Conservation (phyloP, 1,284 basidiomycete genomes). For the Sporisorium graminicola region DNA sequence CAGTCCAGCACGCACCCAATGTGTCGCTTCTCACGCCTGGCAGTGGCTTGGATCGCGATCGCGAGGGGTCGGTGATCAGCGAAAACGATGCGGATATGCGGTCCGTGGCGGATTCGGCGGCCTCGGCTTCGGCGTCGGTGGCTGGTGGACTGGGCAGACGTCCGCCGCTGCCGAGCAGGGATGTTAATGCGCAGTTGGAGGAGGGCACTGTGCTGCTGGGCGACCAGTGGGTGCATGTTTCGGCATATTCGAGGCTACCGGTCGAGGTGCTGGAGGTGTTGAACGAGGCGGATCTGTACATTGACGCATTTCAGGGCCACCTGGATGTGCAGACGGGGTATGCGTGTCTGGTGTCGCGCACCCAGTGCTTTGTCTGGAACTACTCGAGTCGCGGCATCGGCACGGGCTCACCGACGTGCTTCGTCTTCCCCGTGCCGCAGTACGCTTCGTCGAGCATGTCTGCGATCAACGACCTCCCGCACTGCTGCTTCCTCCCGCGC, state of each 20-base stretch:
- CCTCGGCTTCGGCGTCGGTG: slow-evolving; percentile 21
- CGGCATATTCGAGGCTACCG: slow-evolving; percentile 50
- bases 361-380: slow-evolving; percentile 63
- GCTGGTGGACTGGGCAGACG: slow-evolving; percentile 10
- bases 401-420: slow-evolving; percentile 53
- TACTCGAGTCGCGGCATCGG: slow-evolving; percentile 52
- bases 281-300: slow-evolving; percentile 46
- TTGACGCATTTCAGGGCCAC: slow-evolving; percentile 49
- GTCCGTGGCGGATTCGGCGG: slow-evolving; percentile 27
- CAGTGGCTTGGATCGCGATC: slow-evolving; percentile 30
- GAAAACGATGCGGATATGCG: slow-evolving; percentile 40
- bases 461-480: slow-evolving; percentile 34
- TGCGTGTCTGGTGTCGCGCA: slow-evolving; percentile 55
- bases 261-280: slow-evolving; percentile 48
- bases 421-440: slow-evolving; percentile 47
- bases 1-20: slow-evolving; percentile 24
- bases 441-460: slow-evolving; percentile 37
- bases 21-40: slow-evolving; percentile 29
- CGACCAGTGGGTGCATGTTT: slow-evolving; percentile 54
- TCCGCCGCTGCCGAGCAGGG: slow-evolving; percentile 7
- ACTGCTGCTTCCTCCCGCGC: slow-evolving; percentile 45
- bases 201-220: slow-evolving; percentile 52
- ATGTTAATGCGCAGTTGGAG: slow-evolving; percentile 32
- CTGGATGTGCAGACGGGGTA: slow-evolving; percentile 59
- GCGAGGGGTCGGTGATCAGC: slow-evolving; percentile 32